These are phyloP conservation scores for Zelopaecilomyces penicillatus DNA, from an alignment of 2,329 filamentous ascomycete genomes.

Conservation along the genomic window DNA sequence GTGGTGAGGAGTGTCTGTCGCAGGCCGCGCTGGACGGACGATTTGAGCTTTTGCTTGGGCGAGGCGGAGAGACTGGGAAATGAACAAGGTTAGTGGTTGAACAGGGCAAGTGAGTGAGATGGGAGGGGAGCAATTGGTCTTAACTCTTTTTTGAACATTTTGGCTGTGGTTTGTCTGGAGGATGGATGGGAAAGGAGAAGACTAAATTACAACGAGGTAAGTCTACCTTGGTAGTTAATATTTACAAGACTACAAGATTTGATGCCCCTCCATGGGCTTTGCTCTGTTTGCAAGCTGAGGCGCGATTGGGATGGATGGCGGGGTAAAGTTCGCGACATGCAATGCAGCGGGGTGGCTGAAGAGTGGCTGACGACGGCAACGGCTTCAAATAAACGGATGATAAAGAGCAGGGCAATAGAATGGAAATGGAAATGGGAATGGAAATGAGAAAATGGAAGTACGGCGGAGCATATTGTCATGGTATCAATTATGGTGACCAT, in stretches of 20 bases:
- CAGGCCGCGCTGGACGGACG: constrained; percentile 81
- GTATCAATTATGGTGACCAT: too few species aligned
- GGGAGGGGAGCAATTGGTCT: constrained; percentile 19
- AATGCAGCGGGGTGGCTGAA: constrained; percentile 5
- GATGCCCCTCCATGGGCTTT: too few species aligned
- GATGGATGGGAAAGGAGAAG: background rate
- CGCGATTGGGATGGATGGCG: constrained; percentile 12
- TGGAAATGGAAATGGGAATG: too few species aligned
- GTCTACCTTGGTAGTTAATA: background rate
- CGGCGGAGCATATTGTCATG: too few species aligned
- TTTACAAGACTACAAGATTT: too few species aligned
- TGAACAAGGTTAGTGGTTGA: background rate
- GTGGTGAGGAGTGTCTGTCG: constrained; percentile 73
- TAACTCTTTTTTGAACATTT: constrained; percentile 92
- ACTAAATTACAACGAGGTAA: constrained; percentile 3
- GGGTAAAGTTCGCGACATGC: constrained; percentile 15
- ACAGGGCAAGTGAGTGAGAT: background rate
- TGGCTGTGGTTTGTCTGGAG: constrained; percentile 26
- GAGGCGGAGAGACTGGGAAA: constrained; percentile 58
- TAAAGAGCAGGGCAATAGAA: background rate
- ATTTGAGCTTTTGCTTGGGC: constrained; percentile 94
- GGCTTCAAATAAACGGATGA: background rate
- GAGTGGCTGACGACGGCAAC: too few species aligned
- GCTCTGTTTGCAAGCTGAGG: too few species aligned
- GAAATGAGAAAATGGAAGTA: too few species aligned